These are phyloP conservation scores for Schizochytrium sp. DNA, from an alignment of 108 stramenopile species.

Conservation along the genomic window DNA sequence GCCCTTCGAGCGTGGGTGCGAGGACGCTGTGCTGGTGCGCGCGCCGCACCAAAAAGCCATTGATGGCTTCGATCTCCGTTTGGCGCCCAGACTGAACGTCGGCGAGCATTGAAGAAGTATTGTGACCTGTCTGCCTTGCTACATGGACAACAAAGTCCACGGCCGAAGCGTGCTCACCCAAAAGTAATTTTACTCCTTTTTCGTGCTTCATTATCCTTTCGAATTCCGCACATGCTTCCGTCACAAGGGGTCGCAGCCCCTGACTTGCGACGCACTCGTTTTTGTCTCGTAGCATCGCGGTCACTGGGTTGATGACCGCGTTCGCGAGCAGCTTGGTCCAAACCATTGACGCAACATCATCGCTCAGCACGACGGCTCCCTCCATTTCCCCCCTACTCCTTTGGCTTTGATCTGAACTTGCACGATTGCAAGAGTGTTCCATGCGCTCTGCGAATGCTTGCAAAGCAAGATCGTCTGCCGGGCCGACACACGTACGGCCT, in stretches of 20 bases:
- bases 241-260: not conserved
- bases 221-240: not conserved
- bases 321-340: conserved; percentile 19
- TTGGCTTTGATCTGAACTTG: not conserved
- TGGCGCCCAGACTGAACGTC: not conserved
- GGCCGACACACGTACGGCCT: not conserved
- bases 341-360: not conserved
- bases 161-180: not conserved
- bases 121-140: not conserved
- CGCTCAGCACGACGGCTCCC: not conserved
- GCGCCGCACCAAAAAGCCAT: not conserved
- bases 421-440: not conserved
- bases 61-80: not conserved
- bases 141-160: not conserved
- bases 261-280: not conserved
- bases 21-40: not conserved
- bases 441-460: not conserved
- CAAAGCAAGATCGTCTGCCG: not conserved
- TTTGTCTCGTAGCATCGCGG: not conserved
- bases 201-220: not conserved
- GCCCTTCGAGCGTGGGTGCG: not conserved
- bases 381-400: not conserved
- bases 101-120: not conserved
- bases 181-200: not conserved
- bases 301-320: not conserved